Evolutionary conservation across 106 monocot species (phyloP), one percentile per base, ranked within the genome.

Genomic region (Hemerocallis citrina): DNA sequence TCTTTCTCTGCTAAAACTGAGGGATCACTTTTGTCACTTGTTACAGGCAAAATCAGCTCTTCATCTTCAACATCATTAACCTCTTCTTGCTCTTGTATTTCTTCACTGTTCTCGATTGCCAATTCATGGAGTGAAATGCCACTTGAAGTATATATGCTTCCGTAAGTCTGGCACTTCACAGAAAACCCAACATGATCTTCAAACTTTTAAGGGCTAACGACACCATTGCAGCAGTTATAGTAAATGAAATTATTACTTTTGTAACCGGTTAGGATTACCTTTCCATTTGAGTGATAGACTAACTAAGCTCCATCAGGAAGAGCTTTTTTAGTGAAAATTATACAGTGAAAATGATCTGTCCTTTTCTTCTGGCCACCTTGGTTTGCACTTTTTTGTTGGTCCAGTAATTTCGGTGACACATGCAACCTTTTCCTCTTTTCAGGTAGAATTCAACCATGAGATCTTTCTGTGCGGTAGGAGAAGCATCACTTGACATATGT

Each of bases 51-150:
- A n/a, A n/a, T n/a, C n/a, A n/a, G n/a, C n/a, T n/a, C n/a, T n/a
- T n/a, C n/a, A n/a, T n/a, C n/a, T n/a, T n/a, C n/a, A n/a, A n/a
- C n/a, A n/a, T n/a, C n/a, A n/a, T n/a, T n/a, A n/a, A n/a, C n/a
- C n/a, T n/a, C n/a, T n/a, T n/a, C n/a, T n/a, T n/a, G n/a, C n/a
- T n/a, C n/a, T n/a, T n/a, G n/a, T n/a, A n/a, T n/a, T n/a, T n/a
- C n/a, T n/a, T n/a, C n/a, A n/a, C n/a, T n/a, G n/a, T n/a, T n/a
- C n/a, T n/a, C n/a, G n/a, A n/a, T n/a, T n/a, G n/a, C n/a, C n/a
- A 92, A 38, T 27, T 80, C 74, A 81, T 92, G 87, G 19, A 92
- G 83, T 64, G 87, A 67, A 30, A 48, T 57, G 17, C 75, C 77
- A 40, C 74, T 63, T 52, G 74, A 51, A 64, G 77, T 83, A 65